Conservation (phyloP, 163 green algal species). For the Chlorella variabilis region DNA sequence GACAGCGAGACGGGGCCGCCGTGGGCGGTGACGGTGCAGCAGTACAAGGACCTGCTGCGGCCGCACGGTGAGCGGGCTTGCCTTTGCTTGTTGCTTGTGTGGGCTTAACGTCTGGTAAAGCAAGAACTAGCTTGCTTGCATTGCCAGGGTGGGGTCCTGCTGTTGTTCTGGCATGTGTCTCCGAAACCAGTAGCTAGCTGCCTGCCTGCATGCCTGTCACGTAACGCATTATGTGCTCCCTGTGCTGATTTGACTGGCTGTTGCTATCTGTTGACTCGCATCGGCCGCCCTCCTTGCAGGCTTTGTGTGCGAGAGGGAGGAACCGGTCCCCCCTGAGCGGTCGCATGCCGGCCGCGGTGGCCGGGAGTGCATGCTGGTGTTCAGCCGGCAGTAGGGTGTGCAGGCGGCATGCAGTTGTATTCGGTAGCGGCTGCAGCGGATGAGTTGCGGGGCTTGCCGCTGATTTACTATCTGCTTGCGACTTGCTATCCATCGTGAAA, state of each 20-base stretch:
- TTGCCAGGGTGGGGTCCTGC: too few species aligned
- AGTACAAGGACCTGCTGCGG: slow-evolving; percentile 52
- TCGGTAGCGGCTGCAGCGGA: too few species aligned
- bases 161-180: too few species aligned
- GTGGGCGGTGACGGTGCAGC: slow-evolving; percentile 53
- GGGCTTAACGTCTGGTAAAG: too few species aligned
- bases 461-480: too few species aligned
- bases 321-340: slow-evolving; percentile 46
- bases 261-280: background rate
- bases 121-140: too few species aligned
- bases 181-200: too few species aligned
- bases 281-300: slow-evolving; percentile 20
- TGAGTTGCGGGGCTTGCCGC: too few species aligned
- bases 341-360: slow-evolving; percentile 52
- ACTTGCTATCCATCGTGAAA: too few species aligned
- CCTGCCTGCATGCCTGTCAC: too few species aligned
- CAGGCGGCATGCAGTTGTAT: background rate
- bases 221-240: too few species aligned
- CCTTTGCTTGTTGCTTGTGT: background rate
- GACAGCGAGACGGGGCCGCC: slow-evolving; percentile 36
- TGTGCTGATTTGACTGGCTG: background rate
- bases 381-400: slow-evolving; percentile 3
- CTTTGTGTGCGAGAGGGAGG: slow-evolving; percentile 42
- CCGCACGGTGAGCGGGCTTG: background rate
- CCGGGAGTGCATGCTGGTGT: slow-evolving; percentile 52